Conservation (phyloP, 1,139 yeast genomes). For the Wickerhamomyces sp. region DNA sequence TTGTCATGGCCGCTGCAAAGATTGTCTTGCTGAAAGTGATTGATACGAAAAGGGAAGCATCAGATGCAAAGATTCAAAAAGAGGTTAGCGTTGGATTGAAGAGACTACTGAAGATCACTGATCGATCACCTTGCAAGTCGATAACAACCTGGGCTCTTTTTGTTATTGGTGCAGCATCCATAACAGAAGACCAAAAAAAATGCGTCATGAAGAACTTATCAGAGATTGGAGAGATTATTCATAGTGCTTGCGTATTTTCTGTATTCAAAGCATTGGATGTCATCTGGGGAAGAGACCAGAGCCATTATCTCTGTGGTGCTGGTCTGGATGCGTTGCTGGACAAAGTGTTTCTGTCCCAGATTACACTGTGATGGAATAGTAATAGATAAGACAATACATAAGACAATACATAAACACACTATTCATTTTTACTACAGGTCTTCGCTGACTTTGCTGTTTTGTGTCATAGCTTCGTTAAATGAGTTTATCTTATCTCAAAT, state of each 20-base stretch:
- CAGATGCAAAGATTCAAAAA: constrained; percentile 9
- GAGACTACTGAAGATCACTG: constrained; percentile 5
- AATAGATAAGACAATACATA: no score
- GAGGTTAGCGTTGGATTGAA: constrained; percentile 8
- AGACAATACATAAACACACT: no score
- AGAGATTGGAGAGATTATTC: constrained; percentile 9
- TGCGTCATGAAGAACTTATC: constrained; percentile 5
- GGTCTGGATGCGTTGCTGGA: constrained; percentile 17
- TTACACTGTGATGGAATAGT: constrained; percentile 9
- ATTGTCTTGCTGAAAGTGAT: constrained; percentile 15
- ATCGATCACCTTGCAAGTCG: constrained; percentile 8
- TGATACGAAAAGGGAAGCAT: constrained; percentile 4
- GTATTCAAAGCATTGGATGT: constrained; percentile 10
- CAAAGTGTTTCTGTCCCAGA: constrained; percentile 6
- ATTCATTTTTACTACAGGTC: no score
- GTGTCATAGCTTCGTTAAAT: no score
- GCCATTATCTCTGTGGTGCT: constrained; percentile 5
- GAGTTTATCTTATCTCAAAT: no score
- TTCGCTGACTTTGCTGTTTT: no score
- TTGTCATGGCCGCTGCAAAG: constrained; percentile 14
- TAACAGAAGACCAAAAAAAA: constrained; percentile 6
- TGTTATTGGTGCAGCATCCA: constrained; percentile 15
- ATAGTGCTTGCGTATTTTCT: constrained; percentile 10
- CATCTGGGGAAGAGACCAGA: constrained; percentile 14
- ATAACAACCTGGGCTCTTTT: constrained; percentile 17